A percentile compares a stretch with the other conserved stretches of the same genome.
These are phyloP conservation scores for Kwoniella shivajii DNA, from an alignment of 1,284 basidiomycete species.

Conservation along the genomic window DNA sequence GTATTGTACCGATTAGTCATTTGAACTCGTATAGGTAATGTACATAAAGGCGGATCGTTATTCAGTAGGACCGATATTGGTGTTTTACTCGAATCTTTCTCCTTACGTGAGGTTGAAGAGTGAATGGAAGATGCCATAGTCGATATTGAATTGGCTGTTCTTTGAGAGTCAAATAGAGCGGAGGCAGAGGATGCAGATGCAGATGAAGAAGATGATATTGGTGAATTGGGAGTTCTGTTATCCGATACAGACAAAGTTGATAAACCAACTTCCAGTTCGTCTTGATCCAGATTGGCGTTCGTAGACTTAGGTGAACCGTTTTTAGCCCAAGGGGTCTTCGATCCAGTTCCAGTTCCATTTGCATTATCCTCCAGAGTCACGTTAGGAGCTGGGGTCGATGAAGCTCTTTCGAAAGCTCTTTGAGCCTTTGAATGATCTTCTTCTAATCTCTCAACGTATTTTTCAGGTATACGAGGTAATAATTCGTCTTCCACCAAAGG, in stretches of 20 bases:
- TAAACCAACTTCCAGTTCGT: slow-evolving; percentile 22
- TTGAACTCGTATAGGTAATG: slow-evolving; percentile 37
- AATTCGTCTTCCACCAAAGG: slow-evolving; percentile 46
- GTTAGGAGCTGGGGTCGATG: slow-evolving; percentile 3
- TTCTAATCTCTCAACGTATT: slow-evolving; percentile 45
- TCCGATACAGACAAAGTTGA: slow-evolving; percentile 28
- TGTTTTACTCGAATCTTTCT: slow-evolving; percentile 21
- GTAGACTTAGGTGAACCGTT: slow-evolving; percentile 2
- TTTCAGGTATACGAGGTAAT: slow-evolving; percentile 44
- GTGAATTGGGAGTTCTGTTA: background rate
- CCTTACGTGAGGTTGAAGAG: background rate
- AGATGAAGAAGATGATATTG: slow-evolving; percentile 1
- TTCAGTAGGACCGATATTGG: slow-evolving; percentile 32
- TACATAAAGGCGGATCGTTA: slow-evolving; percentile 43
- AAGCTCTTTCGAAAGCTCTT: slow-evolving; percentile 12
- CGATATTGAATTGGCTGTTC: background rate
- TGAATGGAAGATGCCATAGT: background rate
- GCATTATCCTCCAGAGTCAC: slow-evolving; percentile 15
- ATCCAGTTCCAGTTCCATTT: slow-evolving; percentile 21
- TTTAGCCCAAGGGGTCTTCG: slow-evolving; percentile 26
- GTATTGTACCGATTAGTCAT: slow-evolving; percentile 47
- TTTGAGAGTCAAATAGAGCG: slow-evolving; percentile 1
- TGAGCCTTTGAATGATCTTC: slow-evolving; percentile 33
- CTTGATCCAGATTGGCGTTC: background rate
- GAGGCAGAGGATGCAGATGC: background rate